Evolutionary conservation across 495 filamentous ascomycete genomes (phyloP), one percentile per base, ranked within the genome.

Genomic region (Neurospora sp.): DNA sequence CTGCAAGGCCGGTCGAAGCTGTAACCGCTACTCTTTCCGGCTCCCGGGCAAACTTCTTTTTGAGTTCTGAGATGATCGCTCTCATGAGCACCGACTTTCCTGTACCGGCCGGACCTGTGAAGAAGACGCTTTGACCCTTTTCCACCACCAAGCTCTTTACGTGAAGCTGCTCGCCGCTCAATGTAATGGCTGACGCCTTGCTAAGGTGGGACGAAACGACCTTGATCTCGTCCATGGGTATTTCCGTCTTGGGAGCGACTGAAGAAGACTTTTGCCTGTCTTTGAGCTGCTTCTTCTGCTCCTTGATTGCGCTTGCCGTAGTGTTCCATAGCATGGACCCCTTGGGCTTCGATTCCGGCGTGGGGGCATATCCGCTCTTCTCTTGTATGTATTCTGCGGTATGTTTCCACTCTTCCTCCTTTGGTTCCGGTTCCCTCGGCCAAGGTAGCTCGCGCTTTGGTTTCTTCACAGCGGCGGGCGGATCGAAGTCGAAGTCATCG

Each of bases 31-130:
- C 85, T 39, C 91, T 85, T 76, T 97, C 96, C 0, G 90, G 88
- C 73, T 97, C 92, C 20, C 85, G 84, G 18, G 78, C 83, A 79
- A 91, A 91, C 78, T 94, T 97, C 65, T 87, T 86, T 39, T 91
- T 94, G 61, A 98, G 83, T 8, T 91, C 87, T 16, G 87, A 80
- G 76, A 99, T 98, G 72, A 97, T 96, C 73, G 96, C 89, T 72
- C 96, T 88, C 86, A 99, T 91, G 68, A 99, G 84, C 3, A 98
- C 96, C 1, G 96, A 99, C 83, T 99, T 99, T 74, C 96, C 96
- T 27, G 96, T 99, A 79, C 96, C 96, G 72, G 96, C 96, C 53
- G 96, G 97, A 72, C 96, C 96, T 3, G 96, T 99, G 82, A 98
- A 99, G 85, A 99, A 99, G 4, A 98, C 94, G 76, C 96, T 97